A percentile compares a stretch with the other conserved stretches of the same genome.
Conservation (phyloP, 2,329 filamentous ascomycete genomes). For the Fusarium udum region DNA sequence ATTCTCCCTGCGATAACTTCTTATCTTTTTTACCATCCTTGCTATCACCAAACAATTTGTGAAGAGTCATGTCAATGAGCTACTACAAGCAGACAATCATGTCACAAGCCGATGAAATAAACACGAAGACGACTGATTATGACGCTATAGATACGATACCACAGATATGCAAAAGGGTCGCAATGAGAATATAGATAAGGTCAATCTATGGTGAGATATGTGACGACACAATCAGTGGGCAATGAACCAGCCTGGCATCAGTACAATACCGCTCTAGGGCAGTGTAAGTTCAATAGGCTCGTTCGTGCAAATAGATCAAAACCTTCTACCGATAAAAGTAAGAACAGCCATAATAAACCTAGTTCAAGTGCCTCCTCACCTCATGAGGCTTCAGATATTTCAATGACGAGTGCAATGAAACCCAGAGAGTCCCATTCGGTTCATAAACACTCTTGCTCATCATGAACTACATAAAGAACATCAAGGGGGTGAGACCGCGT, state of each 20-base stretch:
- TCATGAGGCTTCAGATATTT: accelerated
- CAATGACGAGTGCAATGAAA: accelerated
- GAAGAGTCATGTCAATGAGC: no score
- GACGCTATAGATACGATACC: no score
- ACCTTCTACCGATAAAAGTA: accelerated
- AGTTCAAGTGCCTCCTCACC: not conserved
- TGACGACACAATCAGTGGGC: no score
- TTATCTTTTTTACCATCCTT: not conserved
- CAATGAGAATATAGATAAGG: no score
- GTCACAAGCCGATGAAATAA: no score
- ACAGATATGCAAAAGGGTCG: no score
- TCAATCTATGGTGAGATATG: no score
- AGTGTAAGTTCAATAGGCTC: no score
- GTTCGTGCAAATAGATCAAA: not conserved
- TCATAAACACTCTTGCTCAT: not conserved
- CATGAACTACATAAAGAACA: accelerated
- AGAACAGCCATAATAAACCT: accelerated
- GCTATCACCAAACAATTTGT: accelerated
- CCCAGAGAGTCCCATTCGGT: accelerated
- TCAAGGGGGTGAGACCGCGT: accelerated
- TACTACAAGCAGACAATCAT: no score
- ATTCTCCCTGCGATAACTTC: not conserved
- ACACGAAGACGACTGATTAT: no score
- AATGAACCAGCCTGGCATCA: no score
- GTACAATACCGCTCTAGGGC: no score